phyloP scores from a whole-genome alignment of 371 early-diverging fungal species.

The Ordospora colligata region DNA sequence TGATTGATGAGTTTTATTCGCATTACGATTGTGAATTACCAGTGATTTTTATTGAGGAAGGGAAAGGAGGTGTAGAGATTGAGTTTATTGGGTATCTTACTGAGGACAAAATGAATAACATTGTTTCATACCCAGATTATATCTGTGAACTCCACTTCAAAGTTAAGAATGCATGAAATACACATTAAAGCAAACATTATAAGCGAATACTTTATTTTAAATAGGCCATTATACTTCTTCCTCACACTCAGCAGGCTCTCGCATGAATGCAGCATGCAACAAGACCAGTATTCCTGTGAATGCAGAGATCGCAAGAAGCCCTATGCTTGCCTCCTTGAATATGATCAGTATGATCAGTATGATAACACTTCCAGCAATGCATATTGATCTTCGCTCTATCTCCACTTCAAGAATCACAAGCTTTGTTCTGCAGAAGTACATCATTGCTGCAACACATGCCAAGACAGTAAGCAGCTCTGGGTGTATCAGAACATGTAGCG shows the following conservation, averaged over 20 bases:
- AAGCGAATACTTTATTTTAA: neutral
- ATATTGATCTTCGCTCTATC: neutral
- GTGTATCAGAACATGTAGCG: slow-evolving; percentile 2
- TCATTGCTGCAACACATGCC: neutral
- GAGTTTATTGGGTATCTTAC: slow-evolving; percentile 36
- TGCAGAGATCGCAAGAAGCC: slow-evolving; percentile 2
- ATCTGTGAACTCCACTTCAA: slow-evolving; percentile 36
- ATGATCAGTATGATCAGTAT: neutral
- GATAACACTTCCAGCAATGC: neutral
- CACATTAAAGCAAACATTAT: neutral
- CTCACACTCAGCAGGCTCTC: neutral
- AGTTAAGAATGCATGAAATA: slow-evolving; percentile 12
- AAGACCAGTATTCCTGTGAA: neutral
- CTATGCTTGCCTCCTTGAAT: neutral
- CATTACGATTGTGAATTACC: slow-evolving; percentile 17
- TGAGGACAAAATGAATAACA: slow-evolving; percentile 36
- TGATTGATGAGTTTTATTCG: slow-evolving; percentile 26
- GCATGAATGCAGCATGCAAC: neutral
- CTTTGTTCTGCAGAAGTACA: neutral
- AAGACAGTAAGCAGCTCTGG: slow-evolving; percentile 1
- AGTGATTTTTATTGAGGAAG: slow-evolving; percentile 30
- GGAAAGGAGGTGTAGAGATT: slow-evolving; percentile 15
- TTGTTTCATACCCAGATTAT: slow-evolving; percentile 22
- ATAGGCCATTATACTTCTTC: neutral
- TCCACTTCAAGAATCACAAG: slow-evolving; percentile 3